A percentile compares a stretch with the other conserved stretches of the same genome.
phyloP scores from a whole-genome alignment of 192 early-diverging fungal species.

The Physocladia obscura region DNA sequence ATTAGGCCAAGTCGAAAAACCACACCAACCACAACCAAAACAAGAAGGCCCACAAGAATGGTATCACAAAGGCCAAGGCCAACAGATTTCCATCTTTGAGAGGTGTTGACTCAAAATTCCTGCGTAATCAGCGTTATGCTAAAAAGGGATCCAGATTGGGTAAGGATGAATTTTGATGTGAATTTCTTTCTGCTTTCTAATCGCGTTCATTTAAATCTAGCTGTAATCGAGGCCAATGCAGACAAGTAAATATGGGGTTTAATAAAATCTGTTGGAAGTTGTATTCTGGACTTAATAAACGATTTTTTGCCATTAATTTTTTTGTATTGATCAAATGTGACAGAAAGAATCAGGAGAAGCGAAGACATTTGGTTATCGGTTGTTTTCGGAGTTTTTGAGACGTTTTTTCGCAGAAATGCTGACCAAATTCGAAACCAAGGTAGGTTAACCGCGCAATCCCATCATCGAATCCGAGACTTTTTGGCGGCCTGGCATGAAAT shows the following conservation, averaged over 20 bases:
- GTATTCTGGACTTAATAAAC: background rate
- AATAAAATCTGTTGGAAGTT: background rate
- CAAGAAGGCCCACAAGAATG: conserved; percentile 99
- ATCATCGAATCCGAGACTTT: too few species aligned
- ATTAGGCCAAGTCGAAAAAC: conserved; percentile 69
- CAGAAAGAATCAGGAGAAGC: background rate
- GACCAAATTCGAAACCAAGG: conserved; percentile 96
- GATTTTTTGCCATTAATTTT: background rate
- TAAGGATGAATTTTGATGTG: background rate
- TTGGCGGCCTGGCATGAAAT: background rate
- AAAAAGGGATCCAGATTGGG: conserved; percentile 59
- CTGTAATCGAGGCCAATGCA: background rate
- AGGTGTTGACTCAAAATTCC: conserved; percentile 93
- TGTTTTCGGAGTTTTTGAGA: background rate
- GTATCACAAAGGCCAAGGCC: conserved; percentile 96
- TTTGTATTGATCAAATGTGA: background rate
- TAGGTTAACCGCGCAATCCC: too few species aligned
- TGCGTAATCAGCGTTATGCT: conserved; percentile 97
- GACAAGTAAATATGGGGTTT: background rate
- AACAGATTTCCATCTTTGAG: conserved; percentile 87
- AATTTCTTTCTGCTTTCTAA: background rate
- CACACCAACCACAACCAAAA: conserved; percentile 99
- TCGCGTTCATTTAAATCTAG: background rate
- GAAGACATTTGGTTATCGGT: background rate
- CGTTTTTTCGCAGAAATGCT: conserved; percentile 40